Conservation (phyloP, 2,329 filamentous ascomycete genomes). For the Fusarium sulawesiense region DNA sequence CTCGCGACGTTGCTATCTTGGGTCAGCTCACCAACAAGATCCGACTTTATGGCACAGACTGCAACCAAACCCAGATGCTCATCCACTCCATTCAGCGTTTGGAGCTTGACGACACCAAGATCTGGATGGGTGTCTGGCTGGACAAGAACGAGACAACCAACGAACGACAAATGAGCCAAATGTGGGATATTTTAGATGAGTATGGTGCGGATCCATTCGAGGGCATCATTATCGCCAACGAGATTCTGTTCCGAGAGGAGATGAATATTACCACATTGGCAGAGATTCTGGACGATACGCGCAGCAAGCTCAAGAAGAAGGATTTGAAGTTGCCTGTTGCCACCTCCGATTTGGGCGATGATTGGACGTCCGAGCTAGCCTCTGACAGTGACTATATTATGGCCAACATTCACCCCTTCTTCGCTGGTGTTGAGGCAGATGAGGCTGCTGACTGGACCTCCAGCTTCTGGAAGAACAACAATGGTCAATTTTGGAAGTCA, state of each 20-base stretch:
- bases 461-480: constrained; percentile 80
- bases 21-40: constrained; percentile 90
- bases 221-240: constrained; percentile 84
- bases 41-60: constrained; percentile 93
- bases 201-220: constrained; percentile 78
- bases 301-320: constrained; percentile 75
- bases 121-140: constrained; percentile 97
- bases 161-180: constrained; percentile 80
- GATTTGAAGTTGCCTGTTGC: constrained; percentile 80
- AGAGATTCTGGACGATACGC: constrained; percentile 73
- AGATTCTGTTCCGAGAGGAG: constrained; percentile 80
- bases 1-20: constrained; percentile 88
- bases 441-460: constrained; percentile 83
- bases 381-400: constrained; percentile 85
- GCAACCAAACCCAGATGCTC: constrained; percentile 96
- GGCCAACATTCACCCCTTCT: constrained; percentile 98
- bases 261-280: constrained; percentile 74
- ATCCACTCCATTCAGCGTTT: constrained; percentile 83
- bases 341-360: constrained; percentile 88
- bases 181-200: constrained; percentile 83
- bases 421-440: constrained; percentile 78
- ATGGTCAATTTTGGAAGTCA: constrained; percentile 72
- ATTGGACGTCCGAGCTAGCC: constrained; percentile 81
- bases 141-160: constrained; percentile 87
- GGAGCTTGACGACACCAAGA: constrained; percentile 78